Percentiles rank a stretch among this genome's conserved stretches.
Evolutionary conservation across 352 stramenopile species (phyloP).

Genomic region (Pythium pyrilobum): DNA sequence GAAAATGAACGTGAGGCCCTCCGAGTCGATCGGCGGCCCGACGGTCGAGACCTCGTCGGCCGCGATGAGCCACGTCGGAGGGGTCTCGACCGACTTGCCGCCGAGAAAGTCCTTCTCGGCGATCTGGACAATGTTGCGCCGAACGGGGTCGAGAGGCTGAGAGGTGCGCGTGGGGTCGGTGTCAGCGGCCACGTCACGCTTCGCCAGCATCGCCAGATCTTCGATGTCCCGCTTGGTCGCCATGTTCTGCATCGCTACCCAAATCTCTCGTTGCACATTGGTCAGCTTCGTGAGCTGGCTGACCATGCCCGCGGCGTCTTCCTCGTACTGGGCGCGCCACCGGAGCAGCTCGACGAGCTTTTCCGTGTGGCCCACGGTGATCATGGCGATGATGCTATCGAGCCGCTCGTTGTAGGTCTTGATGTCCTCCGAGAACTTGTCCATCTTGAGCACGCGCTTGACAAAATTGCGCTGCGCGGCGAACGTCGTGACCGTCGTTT

Average conservation of each 20-base stretch:
- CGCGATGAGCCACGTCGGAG: background rate
- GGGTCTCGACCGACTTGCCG: background rate
- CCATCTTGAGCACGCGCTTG: slow-evolving; percentile 2
- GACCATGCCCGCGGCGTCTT: background rate
- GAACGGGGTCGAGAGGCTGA: background rate
- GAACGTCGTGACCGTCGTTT: background rate
- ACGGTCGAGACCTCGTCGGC: background rate
- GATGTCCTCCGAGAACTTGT: slow-evolving; percentile 12
- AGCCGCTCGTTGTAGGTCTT: slow-evolving; percentile 20
- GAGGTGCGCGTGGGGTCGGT: background rate
- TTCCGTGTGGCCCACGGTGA: slow-evolving; percentile 5
- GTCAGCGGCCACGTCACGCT: slow-evolving; percentile 5
- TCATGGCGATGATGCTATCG: slow-evolving; percentile 5
- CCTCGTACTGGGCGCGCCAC: slow-evolving; percentile 17
- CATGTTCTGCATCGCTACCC: slow-evolving; percentile 1
- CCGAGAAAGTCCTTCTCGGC: slow-evolving; percentile 9
- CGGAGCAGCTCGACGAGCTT: slow-evolving; percentile 3
- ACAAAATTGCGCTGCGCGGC: slow-evolving; percentile 8
- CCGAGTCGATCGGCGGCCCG: background rate
- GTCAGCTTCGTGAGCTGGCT: background rate
- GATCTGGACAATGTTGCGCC: slow-evolving; percentile 3
- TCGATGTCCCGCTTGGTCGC: slow-evolving; percentile 1
- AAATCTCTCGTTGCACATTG: slow-evolving; percentile 8
- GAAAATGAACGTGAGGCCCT: slow-evolving; percentile 11
- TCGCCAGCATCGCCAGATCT: slow-evolving; percentile 7